Evolutionary conservation across 306 rosid genomes (phyloP).

Genomic region (Inga laurina): DNA sequence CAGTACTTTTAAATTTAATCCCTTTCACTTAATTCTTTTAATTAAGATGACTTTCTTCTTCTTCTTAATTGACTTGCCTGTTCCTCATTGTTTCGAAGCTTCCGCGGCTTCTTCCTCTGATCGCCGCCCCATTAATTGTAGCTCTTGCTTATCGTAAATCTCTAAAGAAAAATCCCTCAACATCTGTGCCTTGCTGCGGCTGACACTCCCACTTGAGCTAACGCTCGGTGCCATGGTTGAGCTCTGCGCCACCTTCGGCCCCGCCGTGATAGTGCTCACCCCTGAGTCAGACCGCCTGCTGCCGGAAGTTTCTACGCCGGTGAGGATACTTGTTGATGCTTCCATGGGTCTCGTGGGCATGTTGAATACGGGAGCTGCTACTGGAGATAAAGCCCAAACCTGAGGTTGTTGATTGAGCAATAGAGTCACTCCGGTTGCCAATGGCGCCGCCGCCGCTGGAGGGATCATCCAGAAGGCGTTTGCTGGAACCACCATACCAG

Average conservation of each 20-base stretch:
- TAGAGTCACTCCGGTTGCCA: not conserved
- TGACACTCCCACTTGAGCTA: slow-evolving; percentile 26
- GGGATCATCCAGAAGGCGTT: slow-evolving; percentile 77
- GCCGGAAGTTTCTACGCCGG: slow-evolving; percentile 21
- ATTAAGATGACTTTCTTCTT: not conserved
- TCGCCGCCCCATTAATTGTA: slow-evolving; percentile 30
- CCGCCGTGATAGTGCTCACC: slow-evolving; percentile 47
- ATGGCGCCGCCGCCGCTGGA: not conserved
- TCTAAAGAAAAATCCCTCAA: slow-evolving; percentile 32
- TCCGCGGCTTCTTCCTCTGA: not conserved
- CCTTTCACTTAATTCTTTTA: not conserved
- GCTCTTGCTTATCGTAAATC: slow-evolving; percentile 31
- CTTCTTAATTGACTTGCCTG: not conserved
- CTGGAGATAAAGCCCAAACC: slow-evolving; percentile 62
- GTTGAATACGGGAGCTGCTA: slow-evolving; percentile 51
- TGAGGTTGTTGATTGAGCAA: slow-evolving; percentile 39
- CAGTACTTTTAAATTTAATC: not conserved
- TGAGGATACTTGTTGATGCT: slow-evolving; percentile 14
- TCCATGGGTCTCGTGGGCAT: slow-evolving; percentile 45
- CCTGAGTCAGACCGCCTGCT: slow-evolving; percentile 15
- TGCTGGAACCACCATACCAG: slow-evolving; percentile 56
- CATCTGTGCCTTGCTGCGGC: slow-evolving; percentile 3
- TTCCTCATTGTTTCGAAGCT: slow-evolving; percentile 4
- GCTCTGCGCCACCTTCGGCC: slow-evolving; percentile 46
- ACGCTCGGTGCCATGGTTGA: slow-evolving; percentile 64